A percentile compares a stretch with the other conserved stretches of the same genome.
Evolutionary conservation across 2,329 filamentous ascomycete genomes (phyloP).

Genomic region (Trichoderma atrobrunneum): DNA sequence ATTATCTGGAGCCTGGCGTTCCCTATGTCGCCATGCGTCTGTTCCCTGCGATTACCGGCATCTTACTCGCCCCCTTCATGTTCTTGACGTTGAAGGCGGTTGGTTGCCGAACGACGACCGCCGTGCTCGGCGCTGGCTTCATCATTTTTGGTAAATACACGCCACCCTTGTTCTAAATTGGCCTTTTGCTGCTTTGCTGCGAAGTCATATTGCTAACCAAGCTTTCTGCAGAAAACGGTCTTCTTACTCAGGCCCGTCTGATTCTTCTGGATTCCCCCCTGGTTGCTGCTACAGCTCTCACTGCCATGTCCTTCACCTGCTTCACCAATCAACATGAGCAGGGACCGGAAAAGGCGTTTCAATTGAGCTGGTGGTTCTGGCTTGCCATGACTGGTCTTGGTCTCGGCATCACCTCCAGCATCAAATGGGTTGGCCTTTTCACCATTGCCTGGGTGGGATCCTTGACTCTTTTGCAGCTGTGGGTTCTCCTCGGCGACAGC

Average conservation of each 20-base stretch:
- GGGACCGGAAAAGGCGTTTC: conserved; percentile 83
- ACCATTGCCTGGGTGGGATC: conserved; percentile 97
- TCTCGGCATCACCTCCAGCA: conserved; percentile 85
- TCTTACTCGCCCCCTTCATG: conserved; percentile 85
- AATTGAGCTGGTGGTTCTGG: conserved; percentile 97
- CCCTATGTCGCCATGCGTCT: conserved; percentile 98
- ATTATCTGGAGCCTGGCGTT: conserved; percentile 90
- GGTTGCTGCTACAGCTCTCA: conserved; percentile 89
- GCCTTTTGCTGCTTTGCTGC: background rate
- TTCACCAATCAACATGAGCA: conserved; percentile 98
- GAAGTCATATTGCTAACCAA: conserved; percentile 25
- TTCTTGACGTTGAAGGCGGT: conserved; percentile 90
- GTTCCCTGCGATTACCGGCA: conserved; percentile 84
- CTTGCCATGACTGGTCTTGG: conserved; percentile 80
- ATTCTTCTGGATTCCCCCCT: conserved; percentile 96
- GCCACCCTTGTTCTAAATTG: background rate
- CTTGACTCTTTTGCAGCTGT: conserved; percentile 87
- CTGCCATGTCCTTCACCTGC: conserved; percentile 82
- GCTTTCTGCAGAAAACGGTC: conserved; percentile 72
- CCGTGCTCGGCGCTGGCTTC: conserved; percentile 76
- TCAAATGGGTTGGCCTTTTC: conserved; percentile 99
- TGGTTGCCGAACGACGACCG: conserved; percentile 83
- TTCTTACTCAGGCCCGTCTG: conserved; percentile 89
- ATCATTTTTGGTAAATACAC: conserved; percentile 79
- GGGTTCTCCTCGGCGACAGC: conserved; percentile 87